Evolutionary conservation across 257 asterid species (phyloP).

Genomic region (Solanum megistacrolobum): DNA sequence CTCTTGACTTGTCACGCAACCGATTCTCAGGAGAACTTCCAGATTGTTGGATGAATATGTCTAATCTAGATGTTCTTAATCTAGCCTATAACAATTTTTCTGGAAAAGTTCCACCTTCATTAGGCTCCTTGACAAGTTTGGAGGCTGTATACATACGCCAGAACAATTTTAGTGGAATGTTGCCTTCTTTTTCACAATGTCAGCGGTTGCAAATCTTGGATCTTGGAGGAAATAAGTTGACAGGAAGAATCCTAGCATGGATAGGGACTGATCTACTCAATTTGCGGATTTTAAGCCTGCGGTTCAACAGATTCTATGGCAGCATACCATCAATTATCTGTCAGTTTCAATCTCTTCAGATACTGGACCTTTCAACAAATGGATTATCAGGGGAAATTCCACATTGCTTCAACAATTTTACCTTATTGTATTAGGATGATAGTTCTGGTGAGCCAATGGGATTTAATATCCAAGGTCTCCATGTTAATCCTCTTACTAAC

Average conservation of each 20-base stretch:
- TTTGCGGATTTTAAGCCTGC: neutral
- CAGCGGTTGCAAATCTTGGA: constrained; percentile 13
- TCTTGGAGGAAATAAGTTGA: neutral
- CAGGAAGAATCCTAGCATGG: neutral
- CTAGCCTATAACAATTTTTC: neutral
- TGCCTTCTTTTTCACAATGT: constrained; percentile 10
- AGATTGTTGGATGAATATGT: constrained; percentile 7
- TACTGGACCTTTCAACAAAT: neutral
- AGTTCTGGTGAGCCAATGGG: neutral
- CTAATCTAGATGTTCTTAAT: neutral
- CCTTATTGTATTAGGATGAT: neutral
- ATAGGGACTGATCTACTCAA: neutral
- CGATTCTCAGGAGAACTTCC: constrained; percentile 9
- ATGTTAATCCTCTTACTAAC: no score
- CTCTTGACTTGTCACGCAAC: constrained; percentile 13
- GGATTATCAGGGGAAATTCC: neutral
- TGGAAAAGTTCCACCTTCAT: constrained; percentile 7
- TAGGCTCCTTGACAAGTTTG: neutral
- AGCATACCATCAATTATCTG: neutral
- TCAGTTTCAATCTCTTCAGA: neutral
- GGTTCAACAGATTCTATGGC: neutral
- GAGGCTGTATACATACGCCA: neutral
- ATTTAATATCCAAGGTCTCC: neutral
- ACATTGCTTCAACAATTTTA: neutral
- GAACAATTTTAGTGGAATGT: constrained; percentile 8